Evolutionary conservation across 192 early-diverging fungal species (phyloP), one percentile per base, ranked within the genome.

Genomic region (Spizellomyces punctatus): DNA sequence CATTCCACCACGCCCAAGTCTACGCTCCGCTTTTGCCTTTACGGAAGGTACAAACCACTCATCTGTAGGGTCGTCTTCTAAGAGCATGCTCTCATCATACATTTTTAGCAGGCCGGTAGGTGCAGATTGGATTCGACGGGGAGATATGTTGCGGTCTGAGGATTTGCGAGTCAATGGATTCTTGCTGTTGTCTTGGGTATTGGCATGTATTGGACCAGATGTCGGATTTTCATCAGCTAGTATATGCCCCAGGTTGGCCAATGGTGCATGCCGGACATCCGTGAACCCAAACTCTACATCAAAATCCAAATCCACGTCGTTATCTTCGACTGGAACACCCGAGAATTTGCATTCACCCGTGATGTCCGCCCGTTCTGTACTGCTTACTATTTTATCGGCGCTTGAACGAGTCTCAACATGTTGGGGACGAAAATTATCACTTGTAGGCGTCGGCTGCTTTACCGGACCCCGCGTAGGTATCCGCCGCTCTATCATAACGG

Each of bases 221-320:
- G 50, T n/a, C 4, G 50, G 12, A 54, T n/a, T n/a, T 12, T 19
- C 50, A 0, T 54, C 17, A 1, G 50, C 50, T 19, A 19, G 50
- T 19, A 4, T 2, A 12, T 54, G 27, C 50, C 14, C 50, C 50
- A n/a, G 4, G 14, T 19, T 19, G 50, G 17, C 50, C 17, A 54
- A n/a, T 2, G 50, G 17, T 19, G 17, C 17, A 1, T n/a, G 14
- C 1, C 17, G 50, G 14, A 54, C 50, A 46, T 21, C 50, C 54
- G 56, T 65, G n/a, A 64, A 63, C 47, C 67, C 67, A 58, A 78
- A 69, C 48, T 78, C 76, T 42, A 17, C 44, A 56, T 78, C 76
- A 67, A 72, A 78, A 62, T 78, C 76, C 55, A 74, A 50, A 36
- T 36, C 27, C 3, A 36, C 27, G 27, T 36, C 27, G 27, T 36